Conservation (phyloP, 1,284 basidiomycete species). For the Moesziomyces sp. region DNA sequence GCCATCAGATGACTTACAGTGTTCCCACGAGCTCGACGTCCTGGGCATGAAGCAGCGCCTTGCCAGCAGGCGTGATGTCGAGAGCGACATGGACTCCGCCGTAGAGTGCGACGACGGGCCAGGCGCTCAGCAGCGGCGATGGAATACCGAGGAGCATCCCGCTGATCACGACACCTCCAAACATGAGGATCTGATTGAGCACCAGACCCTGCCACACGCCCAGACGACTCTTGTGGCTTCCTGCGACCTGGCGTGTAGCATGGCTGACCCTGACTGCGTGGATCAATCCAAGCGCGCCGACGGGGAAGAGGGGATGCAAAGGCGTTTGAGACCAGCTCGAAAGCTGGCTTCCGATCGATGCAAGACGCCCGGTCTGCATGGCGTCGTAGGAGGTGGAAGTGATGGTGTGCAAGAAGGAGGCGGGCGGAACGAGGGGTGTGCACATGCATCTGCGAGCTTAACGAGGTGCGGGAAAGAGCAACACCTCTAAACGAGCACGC, state of each 20-base stretch:
- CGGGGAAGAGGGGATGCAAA: slow-evolving; percentile 36
- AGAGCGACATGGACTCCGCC: slow-evolving; percentile 42
- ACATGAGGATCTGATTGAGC: slow-evolving; percentile 56
- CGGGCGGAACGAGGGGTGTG: no score
- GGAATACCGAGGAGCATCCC: slow-evolving; percentile 41
- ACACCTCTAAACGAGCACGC: no score
- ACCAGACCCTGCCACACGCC: slow-evolving; percentile 51
- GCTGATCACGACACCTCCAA: slow-evolving; percentile 44
- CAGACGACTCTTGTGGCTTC: slow-evolving; percentile 28
- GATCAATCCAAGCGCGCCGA: slow-evolving; percentile 36
- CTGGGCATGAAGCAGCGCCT: slow-evolving; percentile 23
- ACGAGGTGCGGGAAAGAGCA: no score
- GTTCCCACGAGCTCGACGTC: slow-evolving; percentile 15
- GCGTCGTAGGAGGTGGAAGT: background rate
- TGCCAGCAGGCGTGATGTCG: slow-evolving; percentile 19
- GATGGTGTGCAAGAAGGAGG: background rate
- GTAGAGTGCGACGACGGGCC: slow-evolving; percentile 49
- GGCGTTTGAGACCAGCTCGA: slow-evolving; percentile 17
- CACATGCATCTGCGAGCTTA: no score
- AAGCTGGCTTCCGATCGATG: slow-evolving; percentile 15
- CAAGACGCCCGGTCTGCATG: slow-evolving; percentile 12
- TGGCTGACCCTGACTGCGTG: slow-evolving; percentile 57
- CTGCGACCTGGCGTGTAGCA: slow-evolving; percentile 50
- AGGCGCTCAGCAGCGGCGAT: slow-evolving; percentile 46
- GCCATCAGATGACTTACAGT: slow-evolving; percentile 10